Conservation (phyloP, 2,329 filamentous ascomycete genomes). For the Fusarium penzigii region DNA sequence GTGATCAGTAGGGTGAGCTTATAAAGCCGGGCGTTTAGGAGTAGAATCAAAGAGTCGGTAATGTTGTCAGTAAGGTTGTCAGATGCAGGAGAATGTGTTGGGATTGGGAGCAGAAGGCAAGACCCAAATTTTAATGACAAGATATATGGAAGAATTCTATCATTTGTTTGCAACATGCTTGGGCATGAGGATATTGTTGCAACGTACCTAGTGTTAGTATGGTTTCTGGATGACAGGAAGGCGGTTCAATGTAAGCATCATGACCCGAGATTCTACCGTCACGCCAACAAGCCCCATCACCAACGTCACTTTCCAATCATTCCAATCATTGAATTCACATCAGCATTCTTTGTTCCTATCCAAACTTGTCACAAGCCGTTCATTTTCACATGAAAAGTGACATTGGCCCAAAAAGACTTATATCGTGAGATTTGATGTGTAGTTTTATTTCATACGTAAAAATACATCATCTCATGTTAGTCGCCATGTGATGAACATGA, state of each 20-base stretch:
- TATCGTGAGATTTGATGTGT: too few species aligned
- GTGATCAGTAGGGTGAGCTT: neutral
- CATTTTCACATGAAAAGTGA: neutral
- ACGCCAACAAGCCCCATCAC: neutral
- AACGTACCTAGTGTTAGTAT: too few species aligned
- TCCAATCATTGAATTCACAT: neutral
- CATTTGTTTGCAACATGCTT: too few species aligned
- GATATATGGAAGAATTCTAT: too few species aligned
- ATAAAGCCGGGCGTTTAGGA: neutral
- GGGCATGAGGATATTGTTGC: too few species aligned
- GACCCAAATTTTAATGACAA: too few species aligned
- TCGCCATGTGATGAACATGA: constrained; percentile 18
- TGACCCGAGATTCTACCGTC: constrained; percentile 20
- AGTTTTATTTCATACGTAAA: too few species aligned
- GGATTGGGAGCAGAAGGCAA: too few species aligned
- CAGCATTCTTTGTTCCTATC: neutral
- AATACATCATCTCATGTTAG: too few species aligned
- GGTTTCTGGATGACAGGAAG: neutral
- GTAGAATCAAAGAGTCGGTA: neutral
- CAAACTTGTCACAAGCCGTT: neutral
- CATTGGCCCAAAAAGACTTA: too few species aligned
- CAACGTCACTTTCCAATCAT: constrained; percentile 10
- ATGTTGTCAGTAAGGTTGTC: too few species aligned
- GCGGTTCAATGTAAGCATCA: neutral
- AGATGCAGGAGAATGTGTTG: too few species aligned